Evolutionary conservation across 768 basidiomycete species (phyloP).

Genomic region (Xerocomellus intermedius): DNA sequence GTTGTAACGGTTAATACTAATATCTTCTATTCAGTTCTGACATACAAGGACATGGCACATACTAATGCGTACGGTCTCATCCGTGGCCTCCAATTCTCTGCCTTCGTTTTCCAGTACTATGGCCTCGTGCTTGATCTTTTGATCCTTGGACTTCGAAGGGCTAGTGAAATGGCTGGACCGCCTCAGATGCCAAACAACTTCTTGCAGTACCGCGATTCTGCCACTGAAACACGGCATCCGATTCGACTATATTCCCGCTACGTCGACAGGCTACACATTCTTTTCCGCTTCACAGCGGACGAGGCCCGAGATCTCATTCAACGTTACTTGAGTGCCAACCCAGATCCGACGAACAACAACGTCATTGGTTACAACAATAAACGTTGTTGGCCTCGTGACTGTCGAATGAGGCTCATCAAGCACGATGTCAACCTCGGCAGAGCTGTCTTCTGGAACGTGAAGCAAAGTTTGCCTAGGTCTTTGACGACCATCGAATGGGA

Average conservation of each 20-base stretch:
- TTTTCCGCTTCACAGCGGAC: constrained; percentile 97
- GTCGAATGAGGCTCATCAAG: constrained; percentile 98
- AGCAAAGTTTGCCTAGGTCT: constrained; percentile 92
- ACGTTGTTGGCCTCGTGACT: constrained; percentile 98
- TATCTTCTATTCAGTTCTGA: constrained; percentile 48
- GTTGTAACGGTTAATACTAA: not conserved
- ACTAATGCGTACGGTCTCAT: constrained; percentile 97
- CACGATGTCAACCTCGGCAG: constrained; percentile 98
- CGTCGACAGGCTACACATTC: constrained; percentile 90
- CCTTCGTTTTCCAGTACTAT: constrained; percentile 99
- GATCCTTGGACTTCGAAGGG: constrained; percentile 95
- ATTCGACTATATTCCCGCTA: constrained; percentile 97
- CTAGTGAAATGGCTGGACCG: constrained; percentile 98
- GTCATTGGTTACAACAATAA: constrained; percentile 99
- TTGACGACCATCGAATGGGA: constrained; percentile 99
- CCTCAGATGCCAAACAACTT: constrained; percentile 98
- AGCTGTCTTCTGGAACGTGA: constrained; percentile 99
- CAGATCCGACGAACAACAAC: constrained; percentile 98
- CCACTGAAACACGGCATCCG: constrained; percentile 96
- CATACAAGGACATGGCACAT: constrained; percentile 98
- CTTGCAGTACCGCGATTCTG: constrained; percentile 92
- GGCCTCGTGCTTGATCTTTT: constrained; percentile 93
- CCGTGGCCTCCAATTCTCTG: constrained; percentile 96
- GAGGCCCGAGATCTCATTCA: constrained; percentile 98
- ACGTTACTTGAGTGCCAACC: constrained; percentile 94